Evolutionary conservation across 805 yeast species (phyloP), one percentile per base, ranked within the genome.

Genomic region (Helenozyma rhizophorensis): DNA sequence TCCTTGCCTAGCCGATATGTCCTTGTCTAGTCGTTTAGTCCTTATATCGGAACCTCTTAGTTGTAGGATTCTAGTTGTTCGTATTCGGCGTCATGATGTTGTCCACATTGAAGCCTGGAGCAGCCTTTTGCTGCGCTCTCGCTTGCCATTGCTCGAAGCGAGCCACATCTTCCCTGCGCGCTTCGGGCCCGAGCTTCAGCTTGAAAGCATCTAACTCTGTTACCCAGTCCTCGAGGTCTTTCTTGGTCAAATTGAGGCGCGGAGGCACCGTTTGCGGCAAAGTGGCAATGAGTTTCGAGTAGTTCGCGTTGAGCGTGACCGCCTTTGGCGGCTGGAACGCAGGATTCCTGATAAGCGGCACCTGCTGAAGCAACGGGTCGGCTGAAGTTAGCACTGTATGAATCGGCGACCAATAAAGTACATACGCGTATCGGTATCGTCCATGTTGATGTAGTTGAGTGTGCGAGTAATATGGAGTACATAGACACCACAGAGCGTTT

Each of bases 271-370:
- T 52, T 6, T 34, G 48, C 7, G 60, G 40, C 14, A 66, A 39
- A 14, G 60, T 53, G 4, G 69, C 62, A 14, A 65, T 45, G 15
- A 66, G 42, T 37, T 60, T 60, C 2, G 34, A 57, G 51, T 71
- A 78, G 40, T 69, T 69, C 21, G 66, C 53, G 23, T 78, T 74
- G 23, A 78, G 58, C 6, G 75, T 67, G 10, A 77, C 66, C 1
- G 81, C 72, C 37, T 65, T 71, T 12, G 83, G 82, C 1, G 78
- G 74, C 34, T 64, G 69, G 40, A 56, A 66, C 16, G 58, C 56
- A 3, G 78, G 81, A 36, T 77, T 74, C 23, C 70, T 59, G 11
- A 74, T 68, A 24, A 78, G 62, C 0, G 83, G 83, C 0, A 78
- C 69, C 39, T 76, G 77, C 22, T 69, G 59, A 5, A 76, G 58